phyloP scores from a whole-genome alignment of 73 alveolate genomes.

The Breviolum minutum region DNA sequence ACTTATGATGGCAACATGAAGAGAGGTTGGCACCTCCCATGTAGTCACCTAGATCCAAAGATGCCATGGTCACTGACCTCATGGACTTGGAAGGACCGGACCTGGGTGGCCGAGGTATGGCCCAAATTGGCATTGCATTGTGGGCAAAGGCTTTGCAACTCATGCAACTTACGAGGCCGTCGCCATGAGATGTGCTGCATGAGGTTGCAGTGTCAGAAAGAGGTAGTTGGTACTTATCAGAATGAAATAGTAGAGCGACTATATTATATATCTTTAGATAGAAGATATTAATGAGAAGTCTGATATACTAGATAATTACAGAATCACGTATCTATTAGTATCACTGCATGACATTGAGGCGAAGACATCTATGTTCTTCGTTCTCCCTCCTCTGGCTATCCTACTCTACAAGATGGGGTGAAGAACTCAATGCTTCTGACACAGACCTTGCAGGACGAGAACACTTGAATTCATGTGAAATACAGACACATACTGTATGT shows the following conservation, averaged over 20 bases:
- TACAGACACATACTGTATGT: too few species aligned
- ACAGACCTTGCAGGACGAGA: too few species aligned
- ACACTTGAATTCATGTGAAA: too few species aligned
- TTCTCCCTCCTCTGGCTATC: conserved; percentile 98
- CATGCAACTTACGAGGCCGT: conserved; percentile 97
- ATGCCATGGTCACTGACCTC: background rate
- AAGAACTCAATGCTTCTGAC: background rate
- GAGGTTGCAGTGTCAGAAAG: too few species aligned
- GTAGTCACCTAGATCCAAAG: background rate
- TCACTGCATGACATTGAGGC: conserved; percentile 21
- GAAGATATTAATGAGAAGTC: too few species aligned
- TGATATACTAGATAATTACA: too few species aligned
- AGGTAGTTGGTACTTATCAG: too few species aligned
- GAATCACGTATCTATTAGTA: too few species aligned
- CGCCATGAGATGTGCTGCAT: background rate
- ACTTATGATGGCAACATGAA: background rate
- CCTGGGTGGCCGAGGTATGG: conserved; percentile 96
- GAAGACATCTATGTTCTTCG: conserved; percentile 98
- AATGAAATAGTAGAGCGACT: too few species aligned
- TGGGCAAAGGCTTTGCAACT: conserved; percentile 98
- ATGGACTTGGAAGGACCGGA: background rate
- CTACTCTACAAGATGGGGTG: conserved; percentile 97
- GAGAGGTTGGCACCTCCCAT: background rate
- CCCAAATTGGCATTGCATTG: conserved; percentile 99
- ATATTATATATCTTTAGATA: too few species aligned